Base-by-base conservation (phyloP, 2,329 filamentous ascomycete species). In the Shiraia sp. region DNA sequence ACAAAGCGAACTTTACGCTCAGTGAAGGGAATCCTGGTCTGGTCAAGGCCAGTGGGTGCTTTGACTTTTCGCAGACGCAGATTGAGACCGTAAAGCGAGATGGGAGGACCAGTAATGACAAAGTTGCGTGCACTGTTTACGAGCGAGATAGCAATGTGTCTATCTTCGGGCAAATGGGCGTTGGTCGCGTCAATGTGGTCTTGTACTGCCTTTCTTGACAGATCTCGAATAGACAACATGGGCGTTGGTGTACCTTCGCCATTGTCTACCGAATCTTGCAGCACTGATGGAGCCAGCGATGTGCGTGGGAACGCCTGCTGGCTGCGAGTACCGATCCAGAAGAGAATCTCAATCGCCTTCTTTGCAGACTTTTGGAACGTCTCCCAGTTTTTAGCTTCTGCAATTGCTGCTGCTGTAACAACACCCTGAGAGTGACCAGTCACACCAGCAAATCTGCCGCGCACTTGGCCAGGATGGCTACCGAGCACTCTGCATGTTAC, bases 401-500 rank as follows among this genome's bases (percentile, higher is more conserved):
- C 88, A 45, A 93, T 95, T 16, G 88, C 88, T 22, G 92, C 90
- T 16, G 93, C 93, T 49, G 95, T 90, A 47, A 99, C 88, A 13
- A 99, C 85, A 68, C 93, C 93, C 70, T 99, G 93, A 0, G 93
- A 99, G 73, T 99, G 93, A 65, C 93, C 93, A 28, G 93, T 97
- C 6, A 90, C 87, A 63, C 95, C 95, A 41, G 83, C 83, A 59
- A 97, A 82, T 48, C 88, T 81, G 54, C 93, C 88, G 42, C 92
- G 82, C 48, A 99, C 80, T 56, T 93, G 85, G 32, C 93, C 92
- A 1, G 93, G 93, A 61, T 95, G 86, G 43, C 90, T 85, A 42
- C 93, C 93, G 31, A 97, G 79, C 6, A 90, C 87, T 74, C 91
- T 90, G 77, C 91, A 97, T 39, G 91, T 92, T 29, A 99, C 90